Percentiles rank a stretch among this genome's conserved stretches.
Evolutionary conservation across 2,329 filamentous ascomycete genomes (phyloP).

Genomic region (Fusarium devonianum): DNA sequence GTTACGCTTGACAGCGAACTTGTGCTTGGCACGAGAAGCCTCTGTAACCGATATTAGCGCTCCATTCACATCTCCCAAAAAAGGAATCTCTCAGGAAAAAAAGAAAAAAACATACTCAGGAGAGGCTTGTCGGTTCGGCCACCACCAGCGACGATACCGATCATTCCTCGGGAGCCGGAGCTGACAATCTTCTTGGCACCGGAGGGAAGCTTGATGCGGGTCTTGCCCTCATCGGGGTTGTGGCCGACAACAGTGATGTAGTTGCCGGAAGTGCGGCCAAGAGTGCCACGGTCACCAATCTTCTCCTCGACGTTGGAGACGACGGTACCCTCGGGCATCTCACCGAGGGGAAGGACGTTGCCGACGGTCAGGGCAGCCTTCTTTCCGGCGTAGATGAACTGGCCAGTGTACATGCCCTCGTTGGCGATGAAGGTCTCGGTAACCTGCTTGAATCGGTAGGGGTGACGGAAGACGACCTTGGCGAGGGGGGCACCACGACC

Average conservation of each 20-base stretch:
- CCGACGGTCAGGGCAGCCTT: constrained; percentile 95
- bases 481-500: constrained; percentile 94
- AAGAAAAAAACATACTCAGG: constrained; percentile 80
- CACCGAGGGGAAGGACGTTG: constrained; percentile 93
- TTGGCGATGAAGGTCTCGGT: constrained; percentile 99
- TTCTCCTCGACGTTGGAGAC: constrained; percentile 99
- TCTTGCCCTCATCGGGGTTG: constrained; percentile 99
- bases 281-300: constrained; percentile 92
- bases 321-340: constrained; percentile 98
- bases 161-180: constrained; percentile 94
- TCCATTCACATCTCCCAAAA: constrained; percentile 4
- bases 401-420: constrained; percentile 99
- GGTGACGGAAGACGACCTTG: constrained; percentile 95
- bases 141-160: constrained; percentile 99
- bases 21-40: constrained; percentile 99
- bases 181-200: constrained; percentile 99
- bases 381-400: constrained; percentile 99
- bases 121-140: constrained; percentile 99
- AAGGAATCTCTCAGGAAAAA: no score
- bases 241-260: constrained; percentile 98
- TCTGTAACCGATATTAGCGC: constrained; percentile 66
- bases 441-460: constrained; percentile 97
- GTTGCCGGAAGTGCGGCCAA: constrained; percentile 98
- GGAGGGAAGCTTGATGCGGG: constrained; percentile 98
- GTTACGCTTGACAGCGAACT: constrained; percentile 99